These are phyloP conservation scores for Cyclocybe cylindracea DNA, from an alignment of 768 basidiomycete species.

Conservation along the genomic window DNA sequence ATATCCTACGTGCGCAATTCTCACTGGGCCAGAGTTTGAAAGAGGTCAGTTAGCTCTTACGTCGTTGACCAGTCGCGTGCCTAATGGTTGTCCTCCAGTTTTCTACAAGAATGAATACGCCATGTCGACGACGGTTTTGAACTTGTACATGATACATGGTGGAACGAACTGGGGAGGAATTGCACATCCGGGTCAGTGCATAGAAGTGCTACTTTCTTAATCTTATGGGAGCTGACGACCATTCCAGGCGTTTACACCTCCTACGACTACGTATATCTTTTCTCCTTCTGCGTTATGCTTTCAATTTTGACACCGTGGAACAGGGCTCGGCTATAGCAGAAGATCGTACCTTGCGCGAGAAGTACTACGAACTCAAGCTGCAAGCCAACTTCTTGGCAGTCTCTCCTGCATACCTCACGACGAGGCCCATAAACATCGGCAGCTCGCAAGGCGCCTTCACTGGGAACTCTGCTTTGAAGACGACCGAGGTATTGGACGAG, in stretches of 20 bases:
- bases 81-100: conserved; percentile 24
- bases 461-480: conserved; percentile 47
- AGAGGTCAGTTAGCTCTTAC: conserved; percentile 29
- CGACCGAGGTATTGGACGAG: conserved; percentile 48
- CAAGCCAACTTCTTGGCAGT: conserved; percentile 52
- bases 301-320: neutral
- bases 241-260: conserved; percentile 42
- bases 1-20: conserved; percentile 32
- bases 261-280: conserved; percentile 39
- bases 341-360: conserved; percentile 52
- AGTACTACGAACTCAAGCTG: conserved; percentile 54
- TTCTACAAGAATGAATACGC: conserved; percentile 51
- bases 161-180: conserved; percentile 53
- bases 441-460: conserved; percentile 46
- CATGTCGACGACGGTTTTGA: conserved; percentile 47
- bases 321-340: conserved; percentile 53
- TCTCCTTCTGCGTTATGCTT: neutral
- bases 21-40: conserved; percentile 44
- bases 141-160: conserved; percentile 53
- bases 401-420: conserved; percentile 51
- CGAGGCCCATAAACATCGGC: conserved; percentile 41
- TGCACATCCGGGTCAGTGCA: conserved; percentile 33
- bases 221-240: neutral
- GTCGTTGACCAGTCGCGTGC: neutral
- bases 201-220: neutral